A percentile compares a stretch with the other conserved stretches of the same genome.
Conservation (phyloP, 192 early-diverging fungal species). For the Funneliformis mosseae region DNA sequence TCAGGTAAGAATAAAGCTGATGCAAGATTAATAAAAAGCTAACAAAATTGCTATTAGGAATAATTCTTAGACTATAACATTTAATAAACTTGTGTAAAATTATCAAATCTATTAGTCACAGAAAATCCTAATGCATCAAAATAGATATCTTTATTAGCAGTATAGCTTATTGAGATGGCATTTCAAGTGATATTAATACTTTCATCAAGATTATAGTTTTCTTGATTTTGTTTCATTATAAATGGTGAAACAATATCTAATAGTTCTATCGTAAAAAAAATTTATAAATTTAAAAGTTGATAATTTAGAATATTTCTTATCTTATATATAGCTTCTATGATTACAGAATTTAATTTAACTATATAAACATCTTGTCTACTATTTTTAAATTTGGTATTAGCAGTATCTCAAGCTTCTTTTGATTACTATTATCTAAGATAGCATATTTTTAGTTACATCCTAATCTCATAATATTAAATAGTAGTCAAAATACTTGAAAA, state of each 20-base stretch:
- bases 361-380: slow-evolving; percentile 79
- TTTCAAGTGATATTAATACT: slow-evolving; percentile 1
- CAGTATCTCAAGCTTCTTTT: slow-evolving; percentile 65
- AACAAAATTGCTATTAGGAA: slow-evolving; percentile 28
- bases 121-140: background rate
- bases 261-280: slow-evolving; percentile 9
- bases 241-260: slow-evolving; percentile 10
- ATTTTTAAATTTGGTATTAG: slow-evolving; percentile 64
- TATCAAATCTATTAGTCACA: background rate
- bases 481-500: slow-evolving; percentile 80
- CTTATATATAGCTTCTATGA: slow-evolving; percentile 57
- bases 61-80: background rate
- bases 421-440: slow-evolving; percentile 75
- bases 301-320: background rate
- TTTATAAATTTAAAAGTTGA: slow-evolving; percentile 14
- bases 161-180: background rate
- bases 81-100: background rate
- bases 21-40: slow-evolving; percentile 36
- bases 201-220: background rate
- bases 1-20: slow-evolving; percentile 35
- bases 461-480: slow-evolving; percentile 59
- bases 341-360: slow-evolving; percentile 59
- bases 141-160: background rate
- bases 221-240: background rate
- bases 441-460: slow-evolving; percentile 81